A percentile compares a stretch with the other conserved stretches of the same genome.
Evolutionary conservation across 768 basidiomycete genomes (phyloP).

Genomic region (Pleurotus pulmonarius): DNA sequence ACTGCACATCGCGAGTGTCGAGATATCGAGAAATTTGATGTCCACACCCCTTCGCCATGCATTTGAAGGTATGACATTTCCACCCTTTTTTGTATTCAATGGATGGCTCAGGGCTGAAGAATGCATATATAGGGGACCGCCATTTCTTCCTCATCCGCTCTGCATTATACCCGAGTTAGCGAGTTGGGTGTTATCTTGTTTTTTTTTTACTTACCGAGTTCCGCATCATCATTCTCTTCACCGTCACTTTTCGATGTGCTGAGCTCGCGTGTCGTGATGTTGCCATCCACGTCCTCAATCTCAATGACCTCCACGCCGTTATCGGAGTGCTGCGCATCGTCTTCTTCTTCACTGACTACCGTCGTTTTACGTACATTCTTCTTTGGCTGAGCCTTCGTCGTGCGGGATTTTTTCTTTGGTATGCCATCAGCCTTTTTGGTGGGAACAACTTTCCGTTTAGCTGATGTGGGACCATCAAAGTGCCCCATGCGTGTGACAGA

Average conservation of each 20-base stretch:
- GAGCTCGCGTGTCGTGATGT: background rate
- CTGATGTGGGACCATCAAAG: background rate
- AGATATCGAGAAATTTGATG: conserved; percentile 13
- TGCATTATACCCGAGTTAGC: too few species aligned
- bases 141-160: conserved; percentile 19
- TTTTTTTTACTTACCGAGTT: background rate
- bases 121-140: conserved; percentile 23
- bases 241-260: background rate
- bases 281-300: background rate
- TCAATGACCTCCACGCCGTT: background rate
- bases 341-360: background rate
- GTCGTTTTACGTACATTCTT: background rate
- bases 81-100: conserved; percentile 17
- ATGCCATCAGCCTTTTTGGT: background rate
- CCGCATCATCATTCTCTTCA: background rate
- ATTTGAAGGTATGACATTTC: conserved; percentile 20
- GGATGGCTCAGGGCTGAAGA: conserved; percentile 15
- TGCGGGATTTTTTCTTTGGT: background rate
- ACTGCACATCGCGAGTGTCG: conserved; percentile 18
- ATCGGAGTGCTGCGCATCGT: background rate
- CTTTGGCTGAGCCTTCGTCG: background rate
- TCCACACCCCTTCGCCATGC: conserved; percentile 16
- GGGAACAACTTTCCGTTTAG: background rate
- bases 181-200: background rate
- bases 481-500: background rate